Evolutionary conservation across 805 yeast species (phyloP).

Genomic region (Schizosaccharomyces octosporus): DNA sequence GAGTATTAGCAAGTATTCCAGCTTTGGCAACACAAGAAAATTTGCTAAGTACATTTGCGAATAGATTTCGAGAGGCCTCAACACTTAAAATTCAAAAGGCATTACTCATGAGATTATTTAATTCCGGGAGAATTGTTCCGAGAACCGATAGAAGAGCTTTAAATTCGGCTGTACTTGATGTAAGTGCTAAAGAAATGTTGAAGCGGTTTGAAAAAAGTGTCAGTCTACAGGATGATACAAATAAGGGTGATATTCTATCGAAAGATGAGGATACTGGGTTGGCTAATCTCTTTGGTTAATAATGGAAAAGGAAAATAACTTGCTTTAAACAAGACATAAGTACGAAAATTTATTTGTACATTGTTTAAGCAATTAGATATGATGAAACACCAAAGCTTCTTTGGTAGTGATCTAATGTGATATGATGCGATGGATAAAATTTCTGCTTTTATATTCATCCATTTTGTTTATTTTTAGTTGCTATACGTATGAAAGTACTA

Average conservation of each 20-base stretch:
- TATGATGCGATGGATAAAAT: too few species aligned
- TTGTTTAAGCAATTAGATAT: too few species aligned
- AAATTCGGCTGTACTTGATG: constrained; percentile 13
- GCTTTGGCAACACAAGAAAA: not conserved
- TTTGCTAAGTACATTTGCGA: not conserved
- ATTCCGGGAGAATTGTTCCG: not conserved
- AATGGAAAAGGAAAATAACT: not conserved
- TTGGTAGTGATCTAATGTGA: too few species aligned
- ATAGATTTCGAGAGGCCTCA: not conserved
- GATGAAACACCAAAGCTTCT: too few species aligned
- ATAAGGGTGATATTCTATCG: not conserved
- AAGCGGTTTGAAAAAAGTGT: not conserved
- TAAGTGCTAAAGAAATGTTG: constrained; percentile 31
- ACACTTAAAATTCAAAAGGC: not conserved
- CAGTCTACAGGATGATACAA: not conserved
- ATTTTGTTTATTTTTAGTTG: too few species aligned
- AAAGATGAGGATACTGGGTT: not conserved
- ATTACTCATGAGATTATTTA: not conserved
- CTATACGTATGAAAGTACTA: too few species aligned
- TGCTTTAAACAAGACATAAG: too few species aligned
- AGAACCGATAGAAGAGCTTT: not conserved
- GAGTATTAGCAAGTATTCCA: not conserved
- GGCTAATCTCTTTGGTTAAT: not conserved
- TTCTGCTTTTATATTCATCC: too few species aligned
- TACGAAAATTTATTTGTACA: too few species aligned